phyloP scores from a whole-genome alignment of 1,139 yeast genomes.

The Yarrowia galli region DNA sequence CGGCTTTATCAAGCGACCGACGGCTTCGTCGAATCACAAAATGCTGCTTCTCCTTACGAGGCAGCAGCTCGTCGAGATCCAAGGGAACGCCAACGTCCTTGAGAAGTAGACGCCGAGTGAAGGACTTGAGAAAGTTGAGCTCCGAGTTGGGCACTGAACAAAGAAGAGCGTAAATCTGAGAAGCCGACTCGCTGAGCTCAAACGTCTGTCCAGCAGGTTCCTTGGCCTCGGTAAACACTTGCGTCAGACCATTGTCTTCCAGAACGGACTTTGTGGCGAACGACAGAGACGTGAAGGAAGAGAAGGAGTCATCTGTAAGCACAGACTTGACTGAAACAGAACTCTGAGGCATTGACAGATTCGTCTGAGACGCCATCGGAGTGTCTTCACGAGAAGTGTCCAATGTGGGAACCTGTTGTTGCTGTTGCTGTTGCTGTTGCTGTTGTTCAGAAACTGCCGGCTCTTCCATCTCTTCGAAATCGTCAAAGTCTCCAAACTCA shows the following conservation, averaged over 20 bases:
- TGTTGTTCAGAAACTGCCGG: not conserved
- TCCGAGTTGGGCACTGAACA: slow-evolving; percentile 32
- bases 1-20: not conserved
- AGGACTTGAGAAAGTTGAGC: slow-evolving; percentile 26
- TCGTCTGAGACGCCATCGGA: slow-evolving; percentile 18
- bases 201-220: not conserved
- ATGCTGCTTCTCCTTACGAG: slow-evolving; percentile 48
- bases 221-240: not conserved
- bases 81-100: slow-evolving; percentile 67
- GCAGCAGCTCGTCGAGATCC: slow-evolving; percentile 60
- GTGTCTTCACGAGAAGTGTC: slow-evolving; percentile 29
- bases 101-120: slow-evolving; percentile 61
- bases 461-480: slow-evolving; percentile 42
- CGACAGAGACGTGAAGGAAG: slow-evolving; percentile 9
- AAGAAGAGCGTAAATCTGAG: slow-evolving; percentile 23
- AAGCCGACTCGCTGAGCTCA: slow-evolving; percentile 17
- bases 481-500: slow-evolving; percentile 42
- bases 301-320: slow-evolving; percentile 1
- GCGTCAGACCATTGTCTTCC: slow-evolving; percentile 25
- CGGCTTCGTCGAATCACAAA: slow-evolving; percentile 46
- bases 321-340: not conserved
- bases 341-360: not conserved
- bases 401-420: not conserved
- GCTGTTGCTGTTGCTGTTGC: too few relatives aligned
- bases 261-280: slow-evolving; percentile 22